A percentile compares a stretch with the other conserved stretches of the same genome.
These are phyloP conservation scores for Endothia cerciana DNA, from an alignment of 2,329 filamentous ascomycete genomes.

Conservation along the genomic window DNA sequence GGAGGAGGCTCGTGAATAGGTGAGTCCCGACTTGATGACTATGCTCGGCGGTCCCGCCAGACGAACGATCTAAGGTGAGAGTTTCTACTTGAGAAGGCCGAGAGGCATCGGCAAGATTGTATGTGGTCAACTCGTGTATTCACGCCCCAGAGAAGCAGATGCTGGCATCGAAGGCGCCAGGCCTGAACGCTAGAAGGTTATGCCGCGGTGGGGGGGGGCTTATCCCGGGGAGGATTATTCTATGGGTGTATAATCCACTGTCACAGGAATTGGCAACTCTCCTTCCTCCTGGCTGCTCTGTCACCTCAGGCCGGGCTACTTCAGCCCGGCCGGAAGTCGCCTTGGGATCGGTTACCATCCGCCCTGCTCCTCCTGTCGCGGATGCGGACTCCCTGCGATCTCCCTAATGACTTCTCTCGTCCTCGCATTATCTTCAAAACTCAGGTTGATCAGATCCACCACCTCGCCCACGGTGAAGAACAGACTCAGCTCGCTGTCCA, in stretches of 20 bases:
- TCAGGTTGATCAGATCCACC: constrained; percentile 63
- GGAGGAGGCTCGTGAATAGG: too few species aligned
- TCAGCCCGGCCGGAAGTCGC: neutral
- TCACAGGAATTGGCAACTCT: neutral
- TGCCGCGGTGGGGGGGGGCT: too few species aligned
- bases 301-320: too few species aligned
- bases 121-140: neutral
- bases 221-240: too few species aligned
- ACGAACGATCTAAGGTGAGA: neutral
- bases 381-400: constrained; percentile 57
- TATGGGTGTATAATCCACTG: too few species aligned
- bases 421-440: constrained; percentile 66
- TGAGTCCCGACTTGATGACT: too few species aligned
- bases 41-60: neutral
- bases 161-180: neutral
- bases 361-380: constrained; percentile 33
- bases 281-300: neutral
- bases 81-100: neutral
- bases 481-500: constrained; percentile 66
- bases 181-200: neutral
- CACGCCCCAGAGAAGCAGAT: neutral
- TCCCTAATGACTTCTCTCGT: constrained; percentile 62
- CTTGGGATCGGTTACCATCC: constrained; percentile 5
- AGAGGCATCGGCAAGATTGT: neutral
- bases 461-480: constrained; percentile 66